phyloP scores from a whole-genome alignment of 129 eudicot genomes.

The Solidago caesia region DNA sequence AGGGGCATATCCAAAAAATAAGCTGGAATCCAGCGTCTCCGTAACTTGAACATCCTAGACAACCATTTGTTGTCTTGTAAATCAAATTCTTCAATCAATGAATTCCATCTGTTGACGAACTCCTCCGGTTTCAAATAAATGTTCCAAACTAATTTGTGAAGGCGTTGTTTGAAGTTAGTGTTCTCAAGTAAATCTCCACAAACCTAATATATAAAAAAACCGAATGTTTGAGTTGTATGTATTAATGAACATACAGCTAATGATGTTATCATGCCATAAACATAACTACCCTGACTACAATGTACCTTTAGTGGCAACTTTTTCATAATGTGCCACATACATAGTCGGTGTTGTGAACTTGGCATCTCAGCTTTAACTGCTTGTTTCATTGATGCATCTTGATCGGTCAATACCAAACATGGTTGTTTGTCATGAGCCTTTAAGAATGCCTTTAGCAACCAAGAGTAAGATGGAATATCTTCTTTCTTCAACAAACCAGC shows the following conservation, averaged over 20 bases:
- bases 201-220: no score
- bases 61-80: background rate
- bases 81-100: background rate
- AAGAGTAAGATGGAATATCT: background rate
- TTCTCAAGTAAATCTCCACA: background rate
- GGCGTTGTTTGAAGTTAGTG: background rate
- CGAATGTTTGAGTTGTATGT: background rate
- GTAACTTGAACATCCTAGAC: background rate
- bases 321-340: background rate
- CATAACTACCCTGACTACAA: no score
- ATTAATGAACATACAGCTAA: no score
- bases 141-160: conserved; percentile 8
- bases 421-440: background rate
- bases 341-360: background rate
- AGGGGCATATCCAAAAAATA: background rate
- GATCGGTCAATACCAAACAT: background rate
- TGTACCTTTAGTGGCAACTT: background rate
- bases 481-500: background rate
- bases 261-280: background rate
- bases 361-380: background rate
- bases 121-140: background rate
- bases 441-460: background rate
- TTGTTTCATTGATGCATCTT: background rate
- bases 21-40: background rate
- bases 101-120: background rate